phyloP scores from a whole-genome alignment of 352 stramenopile species.

The Pythium myriotylum region DNA sequence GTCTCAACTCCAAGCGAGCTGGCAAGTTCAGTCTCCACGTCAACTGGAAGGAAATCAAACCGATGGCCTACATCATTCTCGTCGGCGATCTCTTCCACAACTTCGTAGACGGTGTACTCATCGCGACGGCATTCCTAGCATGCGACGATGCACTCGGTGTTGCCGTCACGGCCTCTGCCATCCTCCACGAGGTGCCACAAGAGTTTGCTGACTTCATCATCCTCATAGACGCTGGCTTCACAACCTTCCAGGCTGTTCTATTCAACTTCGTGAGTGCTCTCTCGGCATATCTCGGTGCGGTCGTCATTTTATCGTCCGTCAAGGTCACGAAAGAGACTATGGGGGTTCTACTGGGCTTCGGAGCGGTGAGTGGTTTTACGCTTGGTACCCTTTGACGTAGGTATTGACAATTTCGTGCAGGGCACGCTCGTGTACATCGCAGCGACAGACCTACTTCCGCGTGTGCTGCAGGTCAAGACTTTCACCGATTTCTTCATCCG shows the following conservation, averaged over 20 bases:
- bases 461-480: constrained; percentile 52
- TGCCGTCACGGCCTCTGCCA: constrained; percentile 64
- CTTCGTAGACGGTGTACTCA: constrained; percentile 87
- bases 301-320: constrained; percentile 57
- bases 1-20: constrained; percentile 3
- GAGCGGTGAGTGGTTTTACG: constrained; percentile 76
- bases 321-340: constrained; percentile 62
- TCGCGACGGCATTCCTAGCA: constrained; percentile 53
- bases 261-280: constrained; percentile 87
- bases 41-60: constrained; percentile 44
- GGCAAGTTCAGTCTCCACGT: constrained; percentile 37
- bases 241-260: constrained; percentile 55
- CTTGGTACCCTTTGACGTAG: too few relatives aligned
- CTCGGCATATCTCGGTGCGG: constrained; percentile 71
- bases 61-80: constrained; percentile 71
- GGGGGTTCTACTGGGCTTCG: constrained; percentile 75
- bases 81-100: constrained; percentile 90
- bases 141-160: constrained; percentile 49
- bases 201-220: constrained; percentile 89
- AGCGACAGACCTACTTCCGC: constrained; percentile 60
- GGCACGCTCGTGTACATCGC: constrained; percentile 72
- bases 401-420: too few relatives aligned
- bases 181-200: constrained; percentile 88
- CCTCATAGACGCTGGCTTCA: constrained; percentile 73
- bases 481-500: constrained; percentile 38